Percentiles rank a stretch among this genome's conserved stretches.
Evolutionary conservation across 2,329 filamentous ascomycete species (phyloP).

Genomic region (Orbilia ellipsospora): DNA sequence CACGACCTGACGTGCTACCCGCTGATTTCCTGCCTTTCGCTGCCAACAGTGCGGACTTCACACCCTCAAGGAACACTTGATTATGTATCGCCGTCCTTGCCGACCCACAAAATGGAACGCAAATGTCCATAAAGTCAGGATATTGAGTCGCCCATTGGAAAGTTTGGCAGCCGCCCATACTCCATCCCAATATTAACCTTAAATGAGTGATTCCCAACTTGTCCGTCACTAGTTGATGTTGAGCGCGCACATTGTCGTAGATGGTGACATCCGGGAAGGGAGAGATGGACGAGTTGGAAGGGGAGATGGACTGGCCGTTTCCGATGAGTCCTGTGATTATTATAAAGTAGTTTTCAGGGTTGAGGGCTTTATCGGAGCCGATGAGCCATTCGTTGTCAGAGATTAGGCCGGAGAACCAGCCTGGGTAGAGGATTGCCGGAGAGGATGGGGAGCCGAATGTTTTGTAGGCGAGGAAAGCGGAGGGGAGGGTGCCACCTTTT

Average conservation of each 20-base stretch:
- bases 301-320: constrained; percentile 75
- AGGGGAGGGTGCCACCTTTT: constrained; percentile 71
- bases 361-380: constrained; percentile 73
- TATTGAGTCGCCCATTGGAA: constrained; percentile 74
- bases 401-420: constrained; percentile 78
- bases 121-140: constrained; percentile 73
- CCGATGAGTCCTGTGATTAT: constrained; percentile 76
- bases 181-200: constrained; percentile 74
- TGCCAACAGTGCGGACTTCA: constrained; percentile 71
- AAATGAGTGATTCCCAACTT: constrained; percentile 71
- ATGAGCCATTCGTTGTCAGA: constrained; percentile 80
- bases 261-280: constrained; percentile 74
- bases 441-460: constrained; percentile 73
- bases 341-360: constrained; percentile 74
- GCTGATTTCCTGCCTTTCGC: constrained; percentile 63
- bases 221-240: constrained; percentile 74
- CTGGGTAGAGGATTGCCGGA: constrained; percentile 79
- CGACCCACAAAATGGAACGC: constrained; percentile 73
- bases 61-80: constrained; percentile 74
- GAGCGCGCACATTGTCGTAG: constrained; percentile 76
- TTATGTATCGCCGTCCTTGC: constrained; percentile 75
- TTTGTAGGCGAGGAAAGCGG: constrained; percentile 80
- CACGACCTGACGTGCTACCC: constrained; percentile 64
- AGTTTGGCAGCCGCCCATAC: constrained; percentile 76
- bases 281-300: constrained; percentile 70